Base-by-base conservation (phyloP, 2,329 filamentous ascomycete genomes). In the Aspergillus vadensis region DNA sequence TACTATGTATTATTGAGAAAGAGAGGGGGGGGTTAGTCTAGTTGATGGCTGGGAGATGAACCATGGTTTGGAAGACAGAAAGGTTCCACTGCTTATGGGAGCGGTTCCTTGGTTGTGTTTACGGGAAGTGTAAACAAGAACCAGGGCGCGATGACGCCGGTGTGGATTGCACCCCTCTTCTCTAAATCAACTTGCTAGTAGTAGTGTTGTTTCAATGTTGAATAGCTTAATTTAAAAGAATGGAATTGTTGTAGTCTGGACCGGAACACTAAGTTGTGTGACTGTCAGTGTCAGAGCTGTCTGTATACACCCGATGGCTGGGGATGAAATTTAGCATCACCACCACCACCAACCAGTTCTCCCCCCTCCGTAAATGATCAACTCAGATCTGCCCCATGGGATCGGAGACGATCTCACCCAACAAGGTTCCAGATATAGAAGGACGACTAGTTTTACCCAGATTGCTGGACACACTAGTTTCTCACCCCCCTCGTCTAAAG, bases 331-430 rank as follows among this genome's bases (percentile, higher is more conserved):
- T 19, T 47, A 23, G 8, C 38, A 53, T 53, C 19, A 4, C n/a
- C 41, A 12, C 5, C 19, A 44, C 41, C n/a, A 44, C 41, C 27
- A 30, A 30, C 27, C 27, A 5, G 1, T n/a, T 44, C 19, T 10
- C 41, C 41, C 5, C 32, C 32, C 32, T 36, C 32, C 32, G 30
- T 36, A 36, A 36, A 21, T 19, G 41, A 44, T 44, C 41, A 44
- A 21, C 17, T 21, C 41, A 23, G 43, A 50, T 57, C 55, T 48
- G 55, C 44, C 55, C 55, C 43, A 57, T 57, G 43, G 55, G 43
- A 57, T 57, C 43, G 47, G 27, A 21, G 50, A 15, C 21, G 36
- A 17, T 39, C 50, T 19, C 32, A 19, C 38, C 38, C 32, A 14
- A 44, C 41, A 44, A 44, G 17, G 41, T 44, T 44, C 41, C 41